Base-by-base conservation (phyloP, 805 yeast genomes). In the Candida ascalaphidarum region DNA sequence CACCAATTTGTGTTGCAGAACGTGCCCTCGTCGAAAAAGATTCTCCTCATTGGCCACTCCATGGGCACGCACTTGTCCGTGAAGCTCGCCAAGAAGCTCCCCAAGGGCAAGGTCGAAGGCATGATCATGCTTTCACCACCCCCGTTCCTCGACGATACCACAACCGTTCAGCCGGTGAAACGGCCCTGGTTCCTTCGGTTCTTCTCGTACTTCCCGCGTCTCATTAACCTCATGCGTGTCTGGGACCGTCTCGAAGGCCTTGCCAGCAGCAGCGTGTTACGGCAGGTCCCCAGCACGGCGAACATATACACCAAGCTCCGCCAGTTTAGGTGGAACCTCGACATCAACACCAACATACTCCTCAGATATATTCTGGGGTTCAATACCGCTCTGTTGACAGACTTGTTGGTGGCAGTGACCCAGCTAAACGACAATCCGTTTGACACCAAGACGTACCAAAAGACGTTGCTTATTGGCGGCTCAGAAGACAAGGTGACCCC, bases 281-380 rank as follows among this genome's bases (percentile, higher is more conserved):
- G 81, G 12, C 77, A 75, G 57, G 55, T 78, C 2, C 40, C 48
- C 4, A 31, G 22, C 4, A 26, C 31, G 14, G 39, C 52, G 22
- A 52, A 58, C 18, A 41, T 59, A 11, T 60, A 54, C 40, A 63
- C 65, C 26, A 65, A 72, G 28, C 44, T 66, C 24, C 56, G 74
- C 12, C 94, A 81, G 48, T 60, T 81, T 22, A 54, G 84, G 26
- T 77, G 83, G 79, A 81, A 82, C 46, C 43, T 80, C 35, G 84
- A 78, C 48, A 68, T 78, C 11, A 60, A 69, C 27, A 65, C 85
- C 0, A 35, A 39, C 7, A 56, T 72, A 2, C 67, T 81, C 47
- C 51, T 81, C 30, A 59, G 62, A 29, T 75, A 79, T 36, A 58
- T 71, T 2, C 35, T 48, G 20, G 77, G 79, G 2, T 70, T 77